Percentiles rank a stretch among this genome's conserved stretches.
Conservation (phyloP, 257 asterid species). For the Mitragyna speciosa region DNA sequence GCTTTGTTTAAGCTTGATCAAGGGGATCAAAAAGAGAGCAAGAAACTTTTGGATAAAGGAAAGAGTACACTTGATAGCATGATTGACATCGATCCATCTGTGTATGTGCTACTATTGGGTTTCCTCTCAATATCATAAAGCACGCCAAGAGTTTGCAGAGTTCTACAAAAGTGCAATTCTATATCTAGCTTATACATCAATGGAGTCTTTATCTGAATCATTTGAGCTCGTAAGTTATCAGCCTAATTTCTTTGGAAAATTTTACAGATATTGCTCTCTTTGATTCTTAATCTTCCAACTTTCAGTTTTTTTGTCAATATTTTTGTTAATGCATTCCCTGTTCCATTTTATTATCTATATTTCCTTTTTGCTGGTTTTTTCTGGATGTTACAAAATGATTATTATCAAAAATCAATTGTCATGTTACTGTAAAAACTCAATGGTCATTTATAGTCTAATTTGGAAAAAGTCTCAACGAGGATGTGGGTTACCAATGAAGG, state of each 20-base stretch:
- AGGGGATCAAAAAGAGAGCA: constrained; percentile 86
- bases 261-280: not conserved
- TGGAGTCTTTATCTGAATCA: constrained; percentile 80
- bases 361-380: no score
- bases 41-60: constrained; percentile 82
- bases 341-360: not conserved
- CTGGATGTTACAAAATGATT: not conserved
- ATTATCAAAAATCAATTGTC: no score
- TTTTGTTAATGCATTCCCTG: not conserved
- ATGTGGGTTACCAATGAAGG: no score
- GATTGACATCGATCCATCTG: constrained; percentile 98
- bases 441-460: not conserved
- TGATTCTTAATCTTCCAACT: not conserved
- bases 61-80: constrained; percentile 88
- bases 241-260: constrained; percentile 15
- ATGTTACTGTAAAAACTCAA: no score
- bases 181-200: constrained; percentile 86
- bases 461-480: not conserved
- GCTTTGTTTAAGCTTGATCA: constrained; percentile 76
- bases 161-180: constrained; percentile 94
- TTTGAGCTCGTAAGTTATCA: constrained; percentile 74
- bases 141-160: constrained; percentile 87
- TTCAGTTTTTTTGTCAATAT: not conserved
- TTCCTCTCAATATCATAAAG: constrained; percentile 81
- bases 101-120: constrained; percentile 94